Percentiles rank a stretch among this genome's conserved stretches.
phyloP scores from a whole-genome alignment of 2,329 filamentous ascomycete species.

The Diaporthe destruens region DNA sequence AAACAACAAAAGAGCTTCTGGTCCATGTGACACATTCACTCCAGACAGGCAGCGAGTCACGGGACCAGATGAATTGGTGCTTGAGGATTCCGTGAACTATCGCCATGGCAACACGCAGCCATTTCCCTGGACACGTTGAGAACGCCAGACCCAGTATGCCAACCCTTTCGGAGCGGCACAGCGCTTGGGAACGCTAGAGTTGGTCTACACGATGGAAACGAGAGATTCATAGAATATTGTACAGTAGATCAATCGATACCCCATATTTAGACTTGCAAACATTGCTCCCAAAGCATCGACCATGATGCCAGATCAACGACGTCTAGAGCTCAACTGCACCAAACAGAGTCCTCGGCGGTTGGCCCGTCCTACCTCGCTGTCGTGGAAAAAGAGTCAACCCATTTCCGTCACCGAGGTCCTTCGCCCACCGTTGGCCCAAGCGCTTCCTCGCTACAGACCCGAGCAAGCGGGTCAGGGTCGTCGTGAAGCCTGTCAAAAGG shows the following conservation, averaged over 20 bases:
- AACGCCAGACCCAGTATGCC: neutral
- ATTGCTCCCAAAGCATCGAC: neutral
- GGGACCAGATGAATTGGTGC: neutral
- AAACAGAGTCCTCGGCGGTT: neutral
- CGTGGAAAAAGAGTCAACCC: neutral
- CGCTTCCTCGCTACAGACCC: constrained; percentile 9
- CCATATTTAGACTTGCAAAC: neutral
- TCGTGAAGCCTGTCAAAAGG: constrained; percentile 11
- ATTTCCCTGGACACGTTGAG: neutral
- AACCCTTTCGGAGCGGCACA: neutral
- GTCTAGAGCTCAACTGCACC: neutral
- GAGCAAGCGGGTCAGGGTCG: constrained; percentile 18
- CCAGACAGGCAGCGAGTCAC: neutral
- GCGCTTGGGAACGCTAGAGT: neutral
- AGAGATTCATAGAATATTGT: neutral
- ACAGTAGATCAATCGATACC: constrained; percentile 1
- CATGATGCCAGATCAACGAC: too few relatives aligned
- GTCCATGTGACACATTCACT: neutral
- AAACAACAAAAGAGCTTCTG: neutral
- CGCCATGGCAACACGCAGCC: neutral
- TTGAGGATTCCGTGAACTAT: too few relatives aligned
- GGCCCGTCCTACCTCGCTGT: neutral
- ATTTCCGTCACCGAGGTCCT: neutral
- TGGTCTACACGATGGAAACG: neutral
- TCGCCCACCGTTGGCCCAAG: neutral